Percentiles rank a stretch among this genome's conserved stretches.
Evolutionary conservation across 495 filamentous ascomycete genomes (phyloP).

Genomic region (Neurospora sp.): DNA sequence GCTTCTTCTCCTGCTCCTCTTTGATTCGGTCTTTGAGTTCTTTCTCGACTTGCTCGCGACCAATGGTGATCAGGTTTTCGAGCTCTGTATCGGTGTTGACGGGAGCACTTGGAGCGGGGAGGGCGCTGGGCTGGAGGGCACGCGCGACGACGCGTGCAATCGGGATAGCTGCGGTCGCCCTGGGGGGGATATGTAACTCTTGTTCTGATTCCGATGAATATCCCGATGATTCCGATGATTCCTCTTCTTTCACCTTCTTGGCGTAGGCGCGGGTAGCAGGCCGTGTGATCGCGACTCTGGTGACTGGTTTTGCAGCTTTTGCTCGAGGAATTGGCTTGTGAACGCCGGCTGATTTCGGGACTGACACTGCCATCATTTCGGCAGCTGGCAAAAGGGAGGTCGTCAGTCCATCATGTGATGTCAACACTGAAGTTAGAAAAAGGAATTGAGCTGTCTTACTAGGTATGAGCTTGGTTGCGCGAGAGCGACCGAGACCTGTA

Average conservation of each 20-base stretch:
- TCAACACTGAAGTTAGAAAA: neutral
- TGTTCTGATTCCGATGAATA: too few species aligned
- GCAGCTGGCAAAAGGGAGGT: accelerated
- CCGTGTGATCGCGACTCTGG: neutral
- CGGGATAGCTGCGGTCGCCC: too few species aligned
- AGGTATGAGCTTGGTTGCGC: too few species aligned
- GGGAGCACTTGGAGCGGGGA: neutral
- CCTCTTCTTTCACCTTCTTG: neutral
- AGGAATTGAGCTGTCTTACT: neutral
- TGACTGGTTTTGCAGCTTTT: neutral
- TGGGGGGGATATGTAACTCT: neutral
- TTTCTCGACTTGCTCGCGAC: neutral
- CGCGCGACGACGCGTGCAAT: too few species aligned
- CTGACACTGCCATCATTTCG: too few species aligned
- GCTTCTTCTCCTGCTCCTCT: neutral
- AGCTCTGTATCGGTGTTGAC: neutral
- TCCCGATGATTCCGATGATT: neutral
- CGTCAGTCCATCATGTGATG: neutral
- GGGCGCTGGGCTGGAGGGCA: neutral
- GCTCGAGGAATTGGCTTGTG: neutral
- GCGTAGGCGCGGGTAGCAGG: neutral
- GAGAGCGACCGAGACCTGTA: too few species aligned
- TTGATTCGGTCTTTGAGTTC: neutral
- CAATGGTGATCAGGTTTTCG: neutral
- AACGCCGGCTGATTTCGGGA: neutral